Conservation (phyloP, 768 basidiomycete species). For the Tephrocybe sp. region DNA sequence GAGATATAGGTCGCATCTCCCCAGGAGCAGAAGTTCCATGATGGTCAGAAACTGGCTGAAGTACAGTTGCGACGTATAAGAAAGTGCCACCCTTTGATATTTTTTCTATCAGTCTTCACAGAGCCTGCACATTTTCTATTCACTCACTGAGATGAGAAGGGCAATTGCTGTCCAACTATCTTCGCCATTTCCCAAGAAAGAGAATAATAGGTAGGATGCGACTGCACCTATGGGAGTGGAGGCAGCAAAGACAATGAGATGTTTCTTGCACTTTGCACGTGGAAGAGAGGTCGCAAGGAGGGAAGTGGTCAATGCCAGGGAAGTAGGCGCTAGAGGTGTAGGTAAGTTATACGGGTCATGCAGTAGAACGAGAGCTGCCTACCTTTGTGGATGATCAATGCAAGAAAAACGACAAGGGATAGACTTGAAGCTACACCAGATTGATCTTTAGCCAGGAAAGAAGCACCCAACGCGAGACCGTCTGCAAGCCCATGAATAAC, state of each 20-base stretch:
- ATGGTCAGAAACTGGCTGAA: constrained; percentile 70
- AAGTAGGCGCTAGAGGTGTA: constrained; percentile 71
- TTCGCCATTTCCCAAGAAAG: constrained; percentile 44
- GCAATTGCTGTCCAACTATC: constrained; percentile 70
- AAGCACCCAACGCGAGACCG: constrained; percentile 88
- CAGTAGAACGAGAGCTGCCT: neutral
- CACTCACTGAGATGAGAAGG: constrained; percentile 78
- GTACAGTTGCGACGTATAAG: constrained; percentile 88
- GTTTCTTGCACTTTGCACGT: constrained; percentile 63
- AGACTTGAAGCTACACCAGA: constrained; percentile 41
- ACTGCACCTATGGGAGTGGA: constrained; percentile 86
- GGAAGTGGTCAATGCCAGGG: constrained; percentile 83
- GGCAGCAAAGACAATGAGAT: constrained; percentile 74
- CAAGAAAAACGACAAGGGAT: constrained; percentile 85
- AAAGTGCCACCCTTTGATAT: constrained; percentile 80
- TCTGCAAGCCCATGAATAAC: constrained; percentile 89
- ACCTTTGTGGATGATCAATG: constrained; percentile 92
- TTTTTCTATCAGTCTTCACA: neutral
- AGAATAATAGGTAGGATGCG: constrained; percentile 67
- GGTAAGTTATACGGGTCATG: neutral
- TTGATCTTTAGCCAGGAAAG: constrained; percentile 39
- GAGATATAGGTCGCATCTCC: constrained; percentile 40
- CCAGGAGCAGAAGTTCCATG: constrained; percentile 29
- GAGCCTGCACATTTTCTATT: neutral
- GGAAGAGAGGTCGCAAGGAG: constrained; percentile 77